Evolutionary conservation across 2,329 filamentous ascomycete genomes (phyloP), one percentile per base, ranked within the genome.

Genomic region (Talaromyces verruculosus): DNA sequence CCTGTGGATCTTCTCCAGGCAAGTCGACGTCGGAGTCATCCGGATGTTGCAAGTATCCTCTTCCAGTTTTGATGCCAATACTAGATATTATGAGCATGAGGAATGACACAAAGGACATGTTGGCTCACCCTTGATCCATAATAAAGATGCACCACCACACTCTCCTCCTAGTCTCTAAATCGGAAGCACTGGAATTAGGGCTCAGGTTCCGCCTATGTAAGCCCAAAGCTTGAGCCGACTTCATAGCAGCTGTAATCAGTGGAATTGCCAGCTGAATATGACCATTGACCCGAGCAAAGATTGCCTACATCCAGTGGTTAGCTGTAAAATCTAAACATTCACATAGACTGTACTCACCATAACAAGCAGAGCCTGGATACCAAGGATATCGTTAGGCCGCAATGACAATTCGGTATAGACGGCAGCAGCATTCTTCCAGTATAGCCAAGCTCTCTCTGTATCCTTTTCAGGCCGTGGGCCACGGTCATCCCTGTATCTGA

Each of bases 341-440:
- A 22, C 10, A 13, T 19, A 39, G 2, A 33, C 2, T 15, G n/a
- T 13, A 25, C 77, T 68, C 75, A 84, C 85, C 89, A 98, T 96
- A 65, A 92, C 93, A 15, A 98, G 82, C 58, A 98, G 83, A 28
- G 93, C 94, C 78, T 98, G 94, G 2, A 98, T 92, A 72, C 93
- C 97, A 35, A 97, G 82, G 17, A 98, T 82, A 78, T 98, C 94
- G 5, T 92, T 96, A 73, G 96, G 97, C 58, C 93, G 91, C 86
- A 98, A 91, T 0, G 92, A 92, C 67, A 98, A 81, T 77, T 98
- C 94, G 0, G 92, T 87, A 74, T 96, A 92, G 35, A 96, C 91
- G 11, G 91, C 92, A 84, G 97, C 89, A 41, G 94, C 93, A 74
- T 98, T 98, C 82, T 98, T 97, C 71, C 97, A 84, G 74, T 97